These are phyloP conservation scores for Solanum chilense DNA, from an alignment of 257 asterid genomes.

Conservation along the genomic window DNA sequence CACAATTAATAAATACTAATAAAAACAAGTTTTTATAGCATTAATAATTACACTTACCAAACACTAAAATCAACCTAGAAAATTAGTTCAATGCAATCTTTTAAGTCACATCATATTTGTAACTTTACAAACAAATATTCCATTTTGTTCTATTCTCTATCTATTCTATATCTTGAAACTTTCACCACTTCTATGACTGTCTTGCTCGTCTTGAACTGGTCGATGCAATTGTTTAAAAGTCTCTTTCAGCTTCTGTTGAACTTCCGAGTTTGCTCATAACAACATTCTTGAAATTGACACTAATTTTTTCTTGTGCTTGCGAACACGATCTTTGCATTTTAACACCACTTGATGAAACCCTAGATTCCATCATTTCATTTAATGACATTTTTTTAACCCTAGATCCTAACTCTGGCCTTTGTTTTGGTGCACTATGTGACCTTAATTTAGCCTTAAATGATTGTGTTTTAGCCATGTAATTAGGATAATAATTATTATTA, in stretches of 20 bases:
- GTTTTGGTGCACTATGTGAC: conserved; percentile 77
- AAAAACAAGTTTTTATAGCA: not conserved
- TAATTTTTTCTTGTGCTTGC: conserved; percentile 38
- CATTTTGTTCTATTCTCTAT: not conserved
- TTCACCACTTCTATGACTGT: not conserved
- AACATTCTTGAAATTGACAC: conserved; percentile 48
- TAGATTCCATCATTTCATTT: conserved; percentile 50
- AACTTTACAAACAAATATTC: not conserved
- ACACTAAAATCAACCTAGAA: not conserved
- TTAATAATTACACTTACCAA: not conserved
- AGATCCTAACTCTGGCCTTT: conserved; percentile 44
- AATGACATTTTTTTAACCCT: conserved; percentile 28
- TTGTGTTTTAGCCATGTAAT: conserved; percentile 75
- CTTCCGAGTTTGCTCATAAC: conserved; percentile 39
- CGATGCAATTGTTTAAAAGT: not conserved
- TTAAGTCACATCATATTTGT: not conserved
- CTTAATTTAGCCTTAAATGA: conserved; percentile 67
- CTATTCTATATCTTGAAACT: not conserved
- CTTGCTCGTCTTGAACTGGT: not conserved
- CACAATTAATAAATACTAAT: not conserved
- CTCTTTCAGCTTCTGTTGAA: conserved; percentile 15
- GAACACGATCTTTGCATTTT: conserved; percentile 66
- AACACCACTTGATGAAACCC: conserved; percentile 55
- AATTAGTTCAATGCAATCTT: not conserved
- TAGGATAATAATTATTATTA: conserved; percentile 20